Evolutionary conservation across 2,329 filamentous ascomycete genomes (phyloP).

Genomic region (Nigrograna mackinnonii): DNA sequence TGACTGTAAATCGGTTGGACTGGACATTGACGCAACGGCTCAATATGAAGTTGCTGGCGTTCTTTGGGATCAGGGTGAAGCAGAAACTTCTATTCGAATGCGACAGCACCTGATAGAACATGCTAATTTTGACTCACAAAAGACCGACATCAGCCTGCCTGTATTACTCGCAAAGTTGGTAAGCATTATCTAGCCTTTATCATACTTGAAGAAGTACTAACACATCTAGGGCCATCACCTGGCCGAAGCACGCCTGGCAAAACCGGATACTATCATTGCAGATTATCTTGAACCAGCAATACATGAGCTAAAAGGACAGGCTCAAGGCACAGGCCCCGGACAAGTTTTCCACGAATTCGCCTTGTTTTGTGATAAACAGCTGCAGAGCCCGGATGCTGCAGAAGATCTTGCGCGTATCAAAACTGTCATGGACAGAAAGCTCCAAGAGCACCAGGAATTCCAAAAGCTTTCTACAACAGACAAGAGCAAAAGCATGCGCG

Average conservation of each 20-base stretch:
- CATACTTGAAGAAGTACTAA: conserved; percentile 18
- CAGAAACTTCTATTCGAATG: conserved; percentile 85
- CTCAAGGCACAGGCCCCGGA: conserved; percentile 73
- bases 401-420: conserved; percentile 84
- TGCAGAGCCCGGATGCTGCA: conserved; percentile 81
- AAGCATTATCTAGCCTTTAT: conserved; percentile 16
- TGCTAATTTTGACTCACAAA: conserved; percentile 34
- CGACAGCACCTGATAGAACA: conserved; percentile 66
- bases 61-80: conserved; percentile 92
- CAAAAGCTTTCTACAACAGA: conserved; percentile 60
- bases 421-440: conserved; percentile 78
- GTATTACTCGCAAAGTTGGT: conserved; percentile 83
- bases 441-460: conserved; percentile 77
- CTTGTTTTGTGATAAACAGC: conserved; percentile 89
- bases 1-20: conserved; percentile 69
- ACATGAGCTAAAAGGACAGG: conserved; percentile 72
- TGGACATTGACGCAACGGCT: conserved; percentile 77
- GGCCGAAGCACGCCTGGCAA: conserved; percentile 87
- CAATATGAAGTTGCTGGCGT: conserved; percentile 85
- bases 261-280: conserved; percentile 85
- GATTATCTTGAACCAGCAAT: conserved; percentile 85
- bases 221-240: conserved; percentile 72
- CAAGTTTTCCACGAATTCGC: conserved; percentile 95
- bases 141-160: conserved; percentile 44
- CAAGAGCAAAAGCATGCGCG: conserved; percentile 51